Percentiles rank a stretch among this genome's conserved stretches.
Conservation (phyloP, 495 filamentous ascomycete genomes). For the Podospora tetraspora region DNA sequence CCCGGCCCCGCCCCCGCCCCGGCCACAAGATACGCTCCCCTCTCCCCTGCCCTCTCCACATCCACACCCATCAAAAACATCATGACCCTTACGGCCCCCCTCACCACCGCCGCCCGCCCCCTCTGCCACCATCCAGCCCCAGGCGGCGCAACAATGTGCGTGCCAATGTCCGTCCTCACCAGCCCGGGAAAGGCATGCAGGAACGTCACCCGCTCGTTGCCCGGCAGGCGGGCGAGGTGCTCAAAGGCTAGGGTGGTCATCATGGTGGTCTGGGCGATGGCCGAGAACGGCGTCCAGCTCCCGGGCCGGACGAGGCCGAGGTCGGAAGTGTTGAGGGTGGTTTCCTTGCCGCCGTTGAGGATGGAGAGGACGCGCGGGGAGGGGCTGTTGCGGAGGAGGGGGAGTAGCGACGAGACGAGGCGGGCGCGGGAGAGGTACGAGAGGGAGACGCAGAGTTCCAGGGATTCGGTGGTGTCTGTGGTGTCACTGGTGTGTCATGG, state of each 20-base stretch:
- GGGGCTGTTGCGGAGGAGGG: constrained; percentile 9
- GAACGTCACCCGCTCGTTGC: constrained; percentile 13
- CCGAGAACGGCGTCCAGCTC: constrained; percentile 6
- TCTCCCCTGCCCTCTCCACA: constrained; percentile 19
- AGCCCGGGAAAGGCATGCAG: constrained; percentile 17
- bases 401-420: constrained; percentile 17
- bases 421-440: constrained; percentile 21
- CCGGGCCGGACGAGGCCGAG: constrained; percentile 8
- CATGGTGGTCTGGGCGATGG: constrained; percentile 15
- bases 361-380: constrained; percentile 21
- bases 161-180: constrained; percentile 12
- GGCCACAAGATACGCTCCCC: constrained; percentile 14
- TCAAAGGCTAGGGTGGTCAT: constrained; percentile 19
- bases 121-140: background rate
- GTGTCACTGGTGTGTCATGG: no score
- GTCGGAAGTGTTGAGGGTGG: constrained; percentile 14
- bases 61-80: constrained; percentile 9
- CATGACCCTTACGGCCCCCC: background rate
- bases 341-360: constrained; percentile 20
- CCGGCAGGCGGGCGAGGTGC: constrained; percentile 2
- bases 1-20: background rate
- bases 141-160: background rate
- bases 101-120: background rate
- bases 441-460: constrained; percentile 14
- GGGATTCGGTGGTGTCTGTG: constrained; percentile 16